Percentiles rank a stretch among this genome's conserved stretches.
phyloP scores from a whole-genome alignment of 2,329 filamentous ascomycete species.

The Colletotrichum magnum region DNA sequence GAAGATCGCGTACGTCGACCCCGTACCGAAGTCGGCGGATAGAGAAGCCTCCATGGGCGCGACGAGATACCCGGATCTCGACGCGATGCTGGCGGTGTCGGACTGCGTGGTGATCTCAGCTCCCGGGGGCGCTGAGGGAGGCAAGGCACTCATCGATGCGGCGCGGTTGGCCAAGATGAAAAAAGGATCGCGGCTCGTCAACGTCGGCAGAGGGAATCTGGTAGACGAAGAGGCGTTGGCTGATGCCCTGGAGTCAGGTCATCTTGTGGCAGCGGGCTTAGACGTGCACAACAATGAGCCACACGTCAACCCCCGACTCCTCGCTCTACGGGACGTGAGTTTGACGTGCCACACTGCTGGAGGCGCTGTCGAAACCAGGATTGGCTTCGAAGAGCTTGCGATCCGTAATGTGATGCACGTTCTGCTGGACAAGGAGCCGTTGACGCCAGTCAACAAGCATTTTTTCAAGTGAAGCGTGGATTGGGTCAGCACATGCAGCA shows the following conservation, averaged over 20 bases:
- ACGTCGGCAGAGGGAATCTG: slow-evolving; percentile 61
- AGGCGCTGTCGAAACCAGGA: slow-evolving; percentile 66
- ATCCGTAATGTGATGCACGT: slow-evolving; percentile 68
- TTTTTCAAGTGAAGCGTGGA: slow-evolving; percentile 50
- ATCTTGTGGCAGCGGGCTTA: slow-evolving; percentile 37
- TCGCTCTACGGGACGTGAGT: slow-evolving; percentile 51
- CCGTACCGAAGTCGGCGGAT: slow-evolving; percentile 54
- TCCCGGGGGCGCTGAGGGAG: slow-evolving; percentile 58
- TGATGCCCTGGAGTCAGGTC: slow-evolving; percentile 38
- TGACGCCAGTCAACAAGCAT: slow-evolving; percentile 69
- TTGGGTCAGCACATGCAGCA: not conserved
- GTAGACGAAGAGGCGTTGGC: slow-evolving; percentile 40
- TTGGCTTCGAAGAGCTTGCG: slow-evolving; percentile 67
- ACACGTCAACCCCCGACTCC: slow-evolving; percentile 54
- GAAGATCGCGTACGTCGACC: slow-evolving; percentile 69
- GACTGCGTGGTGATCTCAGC: slow-evolving; percentile 68
- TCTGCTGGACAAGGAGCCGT: slow-evolving; percentile 56
- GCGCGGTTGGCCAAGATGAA: slow-evolving; percentile 64
- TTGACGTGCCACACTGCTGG: slow-evolving; percentile 69
- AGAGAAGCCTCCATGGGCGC: slow-evolving; percentile 59
- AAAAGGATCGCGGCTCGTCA: slow-evolving; percentile 64
- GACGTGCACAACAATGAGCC: slow-evolving; percentile 62
- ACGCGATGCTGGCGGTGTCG: slow-evolving; percentile 59
- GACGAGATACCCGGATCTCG: slow-evolving; percentile 58
- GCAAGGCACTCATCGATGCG: slow-evolving; percentile 54